Base-by-base conservation (phyloP, 495 filamentous ascomycete genomes). In the Aspergillus wentii region DNA sequence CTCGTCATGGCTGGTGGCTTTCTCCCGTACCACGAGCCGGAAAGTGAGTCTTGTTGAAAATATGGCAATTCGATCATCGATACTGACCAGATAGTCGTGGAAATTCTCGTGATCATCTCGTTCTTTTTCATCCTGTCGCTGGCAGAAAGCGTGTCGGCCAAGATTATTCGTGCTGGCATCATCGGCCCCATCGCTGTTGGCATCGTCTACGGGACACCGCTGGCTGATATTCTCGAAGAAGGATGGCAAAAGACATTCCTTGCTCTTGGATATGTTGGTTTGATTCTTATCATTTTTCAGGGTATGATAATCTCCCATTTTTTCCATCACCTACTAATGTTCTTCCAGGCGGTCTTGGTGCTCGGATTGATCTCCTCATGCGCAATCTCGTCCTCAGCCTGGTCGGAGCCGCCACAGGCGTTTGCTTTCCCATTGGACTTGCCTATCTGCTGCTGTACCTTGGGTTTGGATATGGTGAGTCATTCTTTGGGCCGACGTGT, bases 241-340 rank as follows among this genome's bases (percentile, higher is more conserved):
- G 14, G 44, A 2, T 63, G 57, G 59, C 57, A 63, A 23, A 21
- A 55, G 16, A 63, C 59, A 1, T 61, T 63, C 30, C 38, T 61
- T 15, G 40, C 50, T 6, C 26, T 63, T 8, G 59, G 59, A 33
- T 63, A 63, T 51, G 44, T 63, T n/a, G 59, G 59, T 9, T 35
- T 61, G 41, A 61, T 63, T 33, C 22, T 62, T 23, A 62, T 62
- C 28, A 62, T 62, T 27, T 62, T 62, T 25, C 54, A 62, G 43
- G 59, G 59, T 62, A 31, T 16, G 19, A n/a, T n/a, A n/a, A n/a
- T n/a, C n/a, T 29, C 26, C 10, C 11, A 11, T 25, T 25, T 11
- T 25, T 25, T 25, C 22, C 22, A 6, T 25, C 22, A 5, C 22
- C 11, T 25, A 6, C 6, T n/a, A n/a, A n/a, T n/a, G n/a, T n/a